Percentiles rank a stretch among this genome's conserved stretches.
Evolutionary conservation across 208 protist genomes (phyloP).

Genomic region (Wallacemonas sp.): DNA sequence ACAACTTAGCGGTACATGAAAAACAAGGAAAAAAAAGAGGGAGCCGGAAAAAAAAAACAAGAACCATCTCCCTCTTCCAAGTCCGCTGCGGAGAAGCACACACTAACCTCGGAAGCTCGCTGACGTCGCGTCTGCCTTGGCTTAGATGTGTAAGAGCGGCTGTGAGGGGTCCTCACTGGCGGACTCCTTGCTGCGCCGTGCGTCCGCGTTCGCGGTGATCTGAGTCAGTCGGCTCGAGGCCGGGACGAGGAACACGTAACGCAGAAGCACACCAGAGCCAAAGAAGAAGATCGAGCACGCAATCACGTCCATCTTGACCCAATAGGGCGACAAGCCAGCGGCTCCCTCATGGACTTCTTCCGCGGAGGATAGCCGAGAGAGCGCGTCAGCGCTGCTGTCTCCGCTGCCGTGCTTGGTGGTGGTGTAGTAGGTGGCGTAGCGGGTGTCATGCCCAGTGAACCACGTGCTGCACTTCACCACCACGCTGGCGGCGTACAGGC

Average conservation of each 20-base stretch:
- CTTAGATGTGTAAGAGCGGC: conserved; percentile 7
- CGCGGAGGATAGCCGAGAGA: too few species aligned
- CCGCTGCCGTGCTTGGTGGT: neutral
- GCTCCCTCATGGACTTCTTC: neutral
- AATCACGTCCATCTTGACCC: conserved; percentile 20
- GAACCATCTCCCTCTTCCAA: too few species aligned
- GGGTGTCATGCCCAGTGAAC: conserved; percentile 12
- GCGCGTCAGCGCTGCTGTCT: too few species aligned
- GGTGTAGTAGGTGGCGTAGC: conserved; percentile 13
- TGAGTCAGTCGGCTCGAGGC: neutral
- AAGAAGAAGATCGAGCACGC: conserved; percentile 13
- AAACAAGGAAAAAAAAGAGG: neutral
- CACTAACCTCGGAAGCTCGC: too few species aligned
- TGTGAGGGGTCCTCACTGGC: neutral
- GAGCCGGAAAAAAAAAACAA: neutral
- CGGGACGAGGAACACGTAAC: conserved; percentile 22
- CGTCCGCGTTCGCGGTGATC: neutral
- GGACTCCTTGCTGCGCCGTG: too few species aligned
- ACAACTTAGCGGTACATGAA: neutral
- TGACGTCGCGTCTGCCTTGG: too few species aligned
- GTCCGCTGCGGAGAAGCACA: too few species aligned
- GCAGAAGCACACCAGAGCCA: neutral
- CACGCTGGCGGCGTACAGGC: conserved; percentile 17
- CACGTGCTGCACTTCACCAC: conserved; percentile 7
- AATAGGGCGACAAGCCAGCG: conserved; percentile 2